Evolutionary conservation across 176 grass and related monocot species (phyloP), one percentile per base, ranked within the genome.

Genomic region (Raddia distichophylla): DNA sequence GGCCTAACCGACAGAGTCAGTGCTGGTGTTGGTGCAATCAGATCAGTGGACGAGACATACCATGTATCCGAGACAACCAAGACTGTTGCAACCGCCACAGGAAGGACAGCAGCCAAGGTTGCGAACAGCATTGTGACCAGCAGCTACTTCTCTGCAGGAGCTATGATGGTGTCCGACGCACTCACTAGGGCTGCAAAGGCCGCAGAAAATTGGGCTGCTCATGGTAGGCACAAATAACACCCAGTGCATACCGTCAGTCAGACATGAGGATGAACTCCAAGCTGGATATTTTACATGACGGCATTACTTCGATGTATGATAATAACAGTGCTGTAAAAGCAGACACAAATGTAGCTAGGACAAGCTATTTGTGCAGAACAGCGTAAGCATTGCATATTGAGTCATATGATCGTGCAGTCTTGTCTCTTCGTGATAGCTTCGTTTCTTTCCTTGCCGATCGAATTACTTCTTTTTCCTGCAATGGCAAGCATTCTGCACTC

Each of bases 121-220:
- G 60, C 69, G 10, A 91, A 91, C 78, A 42, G 76, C 66, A 88
- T 99, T 32, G 87, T 99, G 15, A 95, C 48, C 74, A 99, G 96
- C 85, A 95, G 93, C 84, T 99, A 99, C 62, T 99, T 93, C 82
- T 93, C 91, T 54, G 89, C 91, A 2, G 96, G 93, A 79, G 96
- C 96, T 61, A 89, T 91, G 84, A 76, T 99, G 65, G 46, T 95
- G 10, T 95, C 96, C n/a, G 91, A 93, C 51, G 93, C 91, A 82
- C 91, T 99, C 65, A 54, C 2, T 49, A 85, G 52, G 54, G 96
- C 96, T 62, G 84, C 96, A 13, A 88, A 99, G 71, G 86, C 59
- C 4, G 93, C 96, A 7, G 89, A 80, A 76, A 83, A 99, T 66
- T 83, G 95, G 79, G 96, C 93, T 37, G 69, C 84, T 73, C 86